These are phyloP conservation scores for Abelmoschus esculentus DNA, from an alignment of 345 rosid species.

Conservation along the genomic window DNA sequence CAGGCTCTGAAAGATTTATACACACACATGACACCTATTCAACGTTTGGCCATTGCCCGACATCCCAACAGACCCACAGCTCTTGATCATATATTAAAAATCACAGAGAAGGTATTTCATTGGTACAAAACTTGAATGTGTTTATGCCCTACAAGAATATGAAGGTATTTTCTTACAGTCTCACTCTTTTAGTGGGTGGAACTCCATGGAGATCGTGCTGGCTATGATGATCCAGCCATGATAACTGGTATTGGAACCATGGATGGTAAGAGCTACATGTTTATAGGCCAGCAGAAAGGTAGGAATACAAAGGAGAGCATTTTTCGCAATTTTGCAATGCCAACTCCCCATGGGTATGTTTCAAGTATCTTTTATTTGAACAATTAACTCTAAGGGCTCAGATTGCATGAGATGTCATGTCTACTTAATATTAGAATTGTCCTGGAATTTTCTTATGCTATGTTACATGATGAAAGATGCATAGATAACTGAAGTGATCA, in stretches of 20 bases:
- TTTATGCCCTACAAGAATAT: neutral
- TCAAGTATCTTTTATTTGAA: neutral
- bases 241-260: constrained; percentile 91
- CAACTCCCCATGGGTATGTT: constrained; percentile 95
- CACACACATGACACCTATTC: constrained; percentile 75
- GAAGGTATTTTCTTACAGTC: neutral
- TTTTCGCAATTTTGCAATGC: constrained; percentile 96
- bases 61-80: constrained; percentile 97
- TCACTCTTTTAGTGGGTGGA: constrained; percentile 59
- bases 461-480: neutral
- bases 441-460: neutral
- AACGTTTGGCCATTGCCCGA: constrained; percentile 87
- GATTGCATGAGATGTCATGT: constrained; percentile 4
- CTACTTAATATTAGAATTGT: neutral
- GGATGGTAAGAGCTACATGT: constrained; percentile 80
- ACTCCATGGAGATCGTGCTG: constrained; percentile 98
- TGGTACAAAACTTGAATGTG: neutral
- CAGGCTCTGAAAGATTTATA: constrained; percentile 84
- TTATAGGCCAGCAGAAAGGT: constrained; percentile 98
- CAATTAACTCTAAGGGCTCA: neutral
- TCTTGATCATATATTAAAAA: constrained; percentile 85
- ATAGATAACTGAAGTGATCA: too few relatives aligned
- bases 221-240: constrained; percentile 98
- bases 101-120: constrained; percentile 73
- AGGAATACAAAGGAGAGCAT: constrained; percentile 96